Percentiles rank a stretch among this genome's conserved stretches.
Evolutionary conservation across 1,139 yeast species (phyloP).

Genomic region (Scheffersomyces titani): DNA sequence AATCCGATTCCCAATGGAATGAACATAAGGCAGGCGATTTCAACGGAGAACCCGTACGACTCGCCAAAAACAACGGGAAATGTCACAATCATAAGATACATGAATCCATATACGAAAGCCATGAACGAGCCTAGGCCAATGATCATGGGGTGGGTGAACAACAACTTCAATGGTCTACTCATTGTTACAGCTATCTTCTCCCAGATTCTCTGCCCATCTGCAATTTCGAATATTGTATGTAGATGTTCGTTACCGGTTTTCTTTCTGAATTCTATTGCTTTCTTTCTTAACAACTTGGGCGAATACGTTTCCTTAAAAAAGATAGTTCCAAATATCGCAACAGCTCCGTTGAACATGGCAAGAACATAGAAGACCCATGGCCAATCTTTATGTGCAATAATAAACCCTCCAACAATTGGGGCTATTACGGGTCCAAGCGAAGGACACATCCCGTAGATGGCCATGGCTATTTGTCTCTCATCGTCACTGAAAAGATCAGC

Average conservation of each 20-base stretch:
- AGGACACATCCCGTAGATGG: slow-evolving; percentile 58
- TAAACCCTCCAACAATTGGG: slow-evolving; percentile 33
- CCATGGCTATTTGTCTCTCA: slow-evolving; percentile 57
- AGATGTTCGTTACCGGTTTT: slow-evolving; percentile 55
- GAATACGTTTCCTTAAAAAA: slow-evolving; percentile 58
- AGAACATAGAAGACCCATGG: slow-evolving; percentile 62
- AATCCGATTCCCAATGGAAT: slow-evolving; percentile 57
- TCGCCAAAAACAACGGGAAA: slow-evolving; percentile 55
- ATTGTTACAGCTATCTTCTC: slow-evolving; percentile 37
- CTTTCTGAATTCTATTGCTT: slow-evolving; percentile 43
- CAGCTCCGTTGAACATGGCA: slow-evolving; percentile 50
- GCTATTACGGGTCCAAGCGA: slow-evolving; percentile 38
- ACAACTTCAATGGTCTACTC: slow-evolving; percentile 52
- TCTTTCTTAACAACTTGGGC: slow-evolving; percentile 49
- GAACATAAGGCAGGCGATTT: slow-evolving; percentile 61
- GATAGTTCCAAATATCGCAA: slow-evolving; percentile 44
- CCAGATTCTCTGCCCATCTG: slow-evolving; percentile 30
- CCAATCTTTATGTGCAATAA: slow-evolving; percentile 51
- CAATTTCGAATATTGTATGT: slow-evolving; percentile 56
- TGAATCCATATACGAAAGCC: slow-evolving; percentile 44
- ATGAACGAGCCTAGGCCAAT: slow-evolving; percentile 53
- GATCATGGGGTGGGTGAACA: slow-evolving; percentile 61
- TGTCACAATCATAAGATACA: slow-evolving; percentile 50
- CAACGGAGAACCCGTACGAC: slow-evolving; percentile 46
- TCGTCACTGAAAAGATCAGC: slow-evolving; percentile 57